Conservation (phyloP, 257 asterid species). For the Fraxinus quadrangulata region DNA sequence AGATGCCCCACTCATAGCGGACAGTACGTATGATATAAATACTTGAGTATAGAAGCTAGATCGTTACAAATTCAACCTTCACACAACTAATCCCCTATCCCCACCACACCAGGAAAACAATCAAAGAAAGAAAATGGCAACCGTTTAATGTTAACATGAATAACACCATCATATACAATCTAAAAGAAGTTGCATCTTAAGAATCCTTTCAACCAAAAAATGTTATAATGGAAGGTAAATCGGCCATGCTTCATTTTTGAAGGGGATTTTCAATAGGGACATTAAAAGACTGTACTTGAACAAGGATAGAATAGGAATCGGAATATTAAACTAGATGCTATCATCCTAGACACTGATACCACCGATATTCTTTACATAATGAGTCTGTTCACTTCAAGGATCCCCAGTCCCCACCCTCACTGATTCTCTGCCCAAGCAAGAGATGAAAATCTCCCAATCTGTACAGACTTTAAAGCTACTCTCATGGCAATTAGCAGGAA, state of each 20-base stretch:
- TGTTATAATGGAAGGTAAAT: background rate
- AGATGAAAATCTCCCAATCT: background rate
- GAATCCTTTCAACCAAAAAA: background rate
- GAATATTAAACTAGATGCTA: background rate
- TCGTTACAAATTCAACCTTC: background rate
- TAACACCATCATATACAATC: background rate
- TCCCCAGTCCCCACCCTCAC: background rate
- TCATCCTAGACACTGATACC: background rate
- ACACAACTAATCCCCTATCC: background rate
- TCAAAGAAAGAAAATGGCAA: background rate
- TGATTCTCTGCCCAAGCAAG: conserved; percentile 9
- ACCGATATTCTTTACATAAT: background rate
- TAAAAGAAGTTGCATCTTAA: background rate
- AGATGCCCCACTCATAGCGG: too few species aligned
- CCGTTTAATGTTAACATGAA: background rate
- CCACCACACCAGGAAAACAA: too few species aligned
- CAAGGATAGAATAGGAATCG: background rate
- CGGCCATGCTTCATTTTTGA: background rate
- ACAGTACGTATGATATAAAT: too few species aligned
- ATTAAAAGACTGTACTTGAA: background rate
- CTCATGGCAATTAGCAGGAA: background rate
- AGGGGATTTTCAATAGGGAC: background rate
- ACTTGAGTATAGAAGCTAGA: too few species aligned
- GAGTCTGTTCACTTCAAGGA: background rate
- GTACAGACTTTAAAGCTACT: conserved; percentile 1